Evolutionary conservation across 225 moss, liverwort and hornwort species (phyloP), one percentile per base, ranked within the genome.

Genomic region (Anthoceros angustus): DNA sequence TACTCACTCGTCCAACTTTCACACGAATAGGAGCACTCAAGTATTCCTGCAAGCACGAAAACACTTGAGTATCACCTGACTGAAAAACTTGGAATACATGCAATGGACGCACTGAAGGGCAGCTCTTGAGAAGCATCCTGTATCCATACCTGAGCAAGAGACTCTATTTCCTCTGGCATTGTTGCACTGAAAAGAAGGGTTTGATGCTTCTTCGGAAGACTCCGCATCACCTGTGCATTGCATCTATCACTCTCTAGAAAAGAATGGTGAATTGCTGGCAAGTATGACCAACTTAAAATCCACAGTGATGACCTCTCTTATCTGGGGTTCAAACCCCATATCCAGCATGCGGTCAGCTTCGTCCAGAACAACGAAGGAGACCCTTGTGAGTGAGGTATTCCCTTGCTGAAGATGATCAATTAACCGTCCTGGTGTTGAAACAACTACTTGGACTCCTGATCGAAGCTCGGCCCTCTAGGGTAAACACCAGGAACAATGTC

Each of bases 321-420:
- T 95, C 75, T 95, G 95, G 80, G 95, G 95, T 71, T 95, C 95
- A 70, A 95, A 95, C 62, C 95, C 95, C 95, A 95, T 95, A 79
- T 95, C 95, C 83, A 95, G 78, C 95, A 95, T 95, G 73, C 95
- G 81, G 65, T 95, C 95, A 26, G 95, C 95, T 75, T 95, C 95
- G 64, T 95, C 95, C 62, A 95, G 69, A 62, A 95, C 95, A 45
- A 95, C 95, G 66, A 82, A 98, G 5, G 98, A 98, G 42, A 98
- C 98, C 77, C 98, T 87, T 46, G 92, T 80, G 63, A 98, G 82
- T 18, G 98, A 89, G 65, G 92, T 98, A 70, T 98, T 98, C 7
- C 92, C 92, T 71, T 98, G 98, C 75, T 98, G 98, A 43, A 98
- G 85, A 73, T 98, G 98, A 71, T 98, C 98, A 64, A 98, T 98